Percentiles rank a stretch among this genome's conserved stretches.
These are phyloP conservation scores for Leishmania arabica DNA, from an alignment of 208 protist species.

Conservation along the genomic window DNA sequence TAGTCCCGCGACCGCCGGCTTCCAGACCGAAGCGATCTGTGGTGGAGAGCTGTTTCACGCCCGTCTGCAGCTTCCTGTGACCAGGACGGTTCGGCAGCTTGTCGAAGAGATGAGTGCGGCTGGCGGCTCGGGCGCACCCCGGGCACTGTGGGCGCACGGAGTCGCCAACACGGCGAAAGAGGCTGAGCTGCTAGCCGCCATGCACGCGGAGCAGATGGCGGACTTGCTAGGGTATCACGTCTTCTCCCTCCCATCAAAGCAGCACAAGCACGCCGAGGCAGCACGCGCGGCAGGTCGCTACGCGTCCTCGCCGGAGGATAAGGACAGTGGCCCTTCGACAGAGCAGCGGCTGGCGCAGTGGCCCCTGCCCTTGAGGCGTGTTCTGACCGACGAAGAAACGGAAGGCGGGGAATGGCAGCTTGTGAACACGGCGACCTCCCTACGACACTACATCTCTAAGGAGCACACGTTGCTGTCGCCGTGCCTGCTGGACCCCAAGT, in stretches of 20 bases:
- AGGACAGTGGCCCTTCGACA: slow-evolving; percentile 16
- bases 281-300: slow-evolving; percentile 72
- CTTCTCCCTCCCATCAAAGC: slow-evolving; percentile 85
- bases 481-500: slow-evolving; percentile 61
- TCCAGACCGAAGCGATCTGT: slow-evolving; percentile 16
- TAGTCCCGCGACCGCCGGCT: background rate
- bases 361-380: slow-evolving; percentile 70
- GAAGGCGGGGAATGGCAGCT: slow-evolving; percentile 83
- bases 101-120: slow-evolving; percentile 1
- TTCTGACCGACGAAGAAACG: slow-evolving; percentile 65
- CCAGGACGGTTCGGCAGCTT: background rate
- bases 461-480: slow-evolving; percentile 70
- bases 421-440: slow-evolving; percentile 38
- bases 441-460: slow-evolving; percentile 40
- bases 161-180: slow-evolving; percentile 70
- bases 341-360: slow-evolving; percentile 25
- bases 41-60: slow-evolving; percentile 26
- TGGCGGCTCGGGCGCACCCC: slow-evolving; percentile 2
- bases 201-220: slow-evolving; percentile 88
- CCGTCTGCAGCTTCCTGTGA: slow-evolving; percentile 26
- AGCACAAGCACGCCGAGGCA: slow-evolving; percentile 79
- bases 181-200: slow-evolving; percentile 78
- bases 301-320: slow-evolving; percentile 73
- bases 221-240: slow-evolving; percentile 87
- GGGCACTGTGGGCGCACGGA: slow-evolving; percentile 76